These are phyloP conservation scores for Alternaria ethzedia DNA, from an alignment of 2,329 filamentous ascomycete species.

Conservation along the genomic window DNA sequence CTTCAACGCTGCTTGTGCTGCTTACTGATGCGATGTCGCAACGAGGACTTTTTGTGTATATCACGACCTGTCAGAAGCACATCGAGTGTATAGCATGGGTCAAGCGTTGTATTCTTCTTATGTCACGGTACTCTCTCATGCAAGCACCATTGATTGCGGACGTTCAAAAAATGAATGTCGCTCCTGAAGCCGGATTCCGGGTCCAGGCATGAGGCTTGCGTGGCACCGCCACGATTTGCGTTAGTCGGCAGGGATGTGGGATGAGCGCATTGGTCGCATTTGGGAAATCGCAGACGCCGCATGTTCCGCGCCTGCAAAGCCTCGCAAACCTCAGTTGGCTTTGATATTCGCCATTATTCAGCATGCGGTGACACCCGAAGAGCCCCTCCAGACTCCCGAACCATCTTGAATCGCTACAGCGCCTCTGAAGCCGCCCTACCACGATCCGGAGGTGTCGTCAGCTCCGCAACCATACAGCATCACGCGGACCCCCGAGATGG, in stretches of 20 bases:
- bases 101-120: background rate
- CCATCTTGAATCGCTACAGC: background rate
- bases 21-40: background rate
- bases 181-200: background rate
- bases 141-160: background rate
- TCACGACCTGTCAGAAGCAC: background rate
- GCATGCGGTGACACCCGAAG: slow-evolving; percentile 19
- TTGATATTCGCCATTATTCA: slow-evolving; percentile 1
- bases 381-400: background rate
- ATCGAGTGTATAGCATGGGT: background rate
- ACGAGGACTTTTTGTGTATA: background rate
- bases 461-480: slow-evolving; percentile 3
- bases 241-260: slow-evolving; percentile 22
- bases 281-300: slow-evolving; percentile 23
- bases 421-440: background rate
- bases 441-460: slow-evolving; percentile 6
- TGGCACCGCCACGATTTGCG: slow-evolving; percentile 19
- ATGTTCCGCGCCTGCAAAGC: slow-evolving; percentile 22
- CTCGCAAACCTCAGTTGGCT: background rate
- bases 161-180: background rate
- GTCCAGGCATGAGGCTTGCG: slow-evolving; percentile 13
- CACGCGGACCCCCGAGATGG: slow-evolving; percentile 36
- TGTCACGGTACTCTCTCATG: background rate
- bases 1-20: background rate
- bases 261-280: slow-evolving; percentile 28